phyloP scores from a whole-genome alignment of 768 basidiomycete species.

The Lentinula sp. region DNA sequence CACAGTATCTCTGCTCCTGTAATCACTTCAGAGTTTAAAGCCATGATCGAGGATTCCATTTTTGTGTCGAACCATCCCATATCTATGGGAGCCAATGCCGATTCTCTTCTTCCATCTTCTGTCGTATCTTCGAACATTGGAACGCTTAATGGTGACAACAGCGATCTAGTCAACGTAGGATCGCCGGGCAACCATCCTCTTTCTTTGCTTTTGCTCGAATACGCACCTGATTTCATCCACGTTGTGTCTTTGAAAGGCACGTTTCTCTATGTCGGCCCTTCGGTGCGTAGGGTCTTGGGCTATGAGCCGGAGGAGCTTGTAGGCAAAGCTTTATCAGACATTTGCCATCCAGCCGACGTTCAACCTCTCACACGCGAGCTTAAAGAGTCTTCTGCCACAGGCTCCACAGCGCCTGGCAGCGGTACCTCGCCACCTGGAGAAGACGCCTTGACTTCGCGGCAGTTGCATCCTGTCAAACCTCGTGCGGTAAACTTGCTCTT shows the following conservation, averaged over 20 bases:
- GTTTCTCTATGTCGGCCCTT: conserved; percentile 89
- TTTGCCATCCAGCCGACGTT: conserved; percentile 86
- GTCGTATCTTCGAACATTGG: neutral
- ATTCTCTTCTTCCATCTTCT: conserved; percentile 17
- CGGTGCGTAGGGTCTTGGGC: conserved; percentile 72
- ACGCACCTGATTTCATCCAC: conserved; percentile 75
- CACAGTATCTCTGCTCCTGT: conserved; percentile 22
- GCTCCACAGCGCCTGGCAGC: neutral
- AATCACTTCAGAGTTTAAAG: conserved; percentile 49
- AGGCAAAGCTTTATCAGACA: conserved; percentile 70
- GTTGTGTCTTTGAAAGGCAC: conserved; percentile 90
- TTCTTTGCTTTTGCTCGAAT: conserved; percentile 56
- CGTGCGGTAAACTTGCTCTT: conserved; percentile 80
- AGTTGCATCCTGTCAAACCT: conserved; percentile 22
- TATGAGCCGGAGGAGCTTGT: conserved; percentile 83
- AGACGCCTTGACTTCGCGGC: conserved; percentile 2
- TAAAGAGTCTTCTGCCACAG: conserved; percentile 54
- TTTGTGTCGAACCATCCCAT: conserved; percentile 46
- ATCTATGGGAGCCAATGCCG: conserved; percentile 30
- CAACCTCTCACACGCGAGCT: conserved; percentile 89
- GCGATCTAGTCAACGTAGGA: conserved; percentile 7
- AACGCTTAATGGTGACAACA: neutral
- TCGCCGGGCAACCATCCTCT: conserved; percentile 38
- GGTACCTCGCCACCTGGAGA: neutral
- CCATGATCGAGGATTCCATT: conserved; percentile 36